Evolutionary conservation across 768 basidiomycete genomes (phyloP).

Genomic region (Psilocybe azurescens): DNA sequence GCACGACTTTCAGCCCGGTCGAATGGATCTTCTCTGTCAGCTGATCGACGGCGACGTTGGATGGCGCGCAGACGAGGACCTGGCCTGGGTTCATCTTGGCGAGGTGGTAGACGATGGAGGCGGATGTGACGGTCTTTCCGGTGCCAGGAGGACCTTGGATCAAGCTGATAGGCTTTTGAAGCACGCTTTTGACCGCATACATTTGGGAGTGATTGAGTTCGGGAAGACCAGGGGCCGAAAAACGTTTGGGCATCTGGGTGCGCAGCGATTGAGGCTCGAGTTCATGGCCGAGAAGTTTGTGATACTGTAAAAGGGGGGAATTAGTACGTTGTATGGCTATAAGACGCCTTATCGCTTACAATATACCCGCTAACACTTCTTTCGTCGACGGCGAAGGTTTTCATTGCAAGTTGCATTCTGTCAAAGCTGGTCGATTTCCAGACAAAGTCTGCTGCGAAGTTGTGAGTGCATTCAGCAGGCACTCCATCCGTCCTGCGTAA

Average conservation of each 20-base stretch:
- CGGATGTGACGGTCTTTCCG: constrained; percentile 98
- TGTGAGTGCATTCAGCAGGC: constrained; percentile 91
- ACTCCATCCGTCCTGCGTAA: constrained; percentile 90
- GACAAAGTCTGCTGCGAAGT: constrained; percentile 97
- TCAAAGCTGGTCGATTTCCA: constrained; percentile 99
- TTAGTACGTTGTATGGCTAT: constrained; percentile 3
- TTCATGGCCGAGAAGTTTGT: constrained; percentile 97
- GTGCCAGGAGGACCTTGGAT: constrained; percentile 99
- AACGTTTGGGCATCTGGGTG: constrained; percentile 95
- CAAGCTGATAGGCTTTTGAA: constrained; percentile 96
- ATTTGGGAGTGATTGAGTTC: constrained; percentile 99
- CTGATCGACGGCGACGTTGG: constrained; percentile 99
- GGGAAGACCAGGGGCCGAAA: constrained; percentile 96
- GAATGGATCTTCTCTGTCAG: constrained; percentile 98
- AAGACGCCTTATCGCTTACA: constrained; percentile 50
- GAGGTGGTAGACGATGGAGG: constrained; percentile 97
- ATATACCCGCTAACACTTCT: constrained; percentile 99
- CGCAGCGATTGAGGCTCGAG: constrained; percentile 91
- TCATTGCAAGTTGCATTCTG: constrained; percentile 99
- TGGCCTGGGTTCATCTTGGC: constrained; percentile 99
- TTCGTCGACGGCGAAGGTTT: constrained; percentile 99
- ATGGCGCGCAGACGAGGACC: constrained; percentile 98
- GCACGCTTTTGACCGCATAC: constrained; percentile 98
- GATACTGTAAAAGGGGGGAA: constrained; percentile 65
- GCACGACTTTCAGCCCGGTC: constrained; percentile 99